Percentiles rank a stretch among this genome's conserved stretches.
Conservation (phyloP, 306 rosid species). For the Medicago arabica region DNA sequence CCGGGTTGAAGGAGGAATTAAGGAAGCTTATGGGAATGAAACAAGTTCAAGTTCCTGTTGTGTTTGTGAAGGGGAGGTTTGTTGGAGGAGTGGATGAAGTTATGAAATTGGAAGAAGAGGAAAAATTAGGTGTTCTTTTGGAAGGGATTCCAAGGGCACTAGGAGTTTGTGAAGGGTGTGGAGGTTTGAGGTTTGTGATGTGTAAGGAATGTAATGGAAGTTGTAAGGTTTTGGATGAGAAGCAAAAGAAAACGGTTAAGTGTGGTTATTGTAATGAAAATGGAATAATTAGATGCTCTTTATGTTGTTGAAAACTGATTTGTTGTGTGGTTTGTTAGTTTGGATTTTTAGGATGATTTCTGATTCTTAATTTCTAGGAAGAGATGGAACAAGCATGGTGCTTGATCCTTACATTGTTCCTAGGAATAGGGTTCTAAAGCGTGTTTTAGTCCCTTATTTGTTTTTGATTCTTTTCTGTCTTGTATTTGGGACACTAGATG, state of each 20-base stretch:
- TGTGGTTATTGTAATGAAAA: conserved; percentile 89
- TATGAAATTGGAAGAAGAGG: conserved; percentile 87
- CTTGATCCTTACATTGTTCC: background rate
- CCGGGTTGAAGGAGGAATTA: conserved; percentile 85
- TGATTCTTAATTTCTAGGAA: conserved; percentile 16
- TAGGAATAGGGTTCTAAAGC: conserved; percentile 66
- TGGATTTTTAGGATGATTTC: conserved; percentile 20
- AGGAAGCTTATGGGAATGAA: conserved; percentile 65
- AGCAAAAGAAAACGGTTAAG: conserved; percentile 57
- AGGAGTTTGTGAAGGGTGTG: conserved; percentile 77
- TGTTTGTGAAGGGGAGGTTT: conserved; percentile 81
- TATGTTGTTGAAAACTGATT: conserved; percentile 58
- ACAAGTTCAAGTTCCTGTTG: conserved; percentile 73
- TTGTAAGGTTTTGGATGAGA: conserved; percentile 77
- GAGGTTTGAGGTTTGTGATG: conserved; percentile 78
- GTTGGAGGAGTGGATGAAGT: conserved; percentile 82
- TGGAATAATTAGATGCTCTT: conserved; percentile 80
- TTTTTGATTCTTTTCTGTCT: conserved; percentile 31
- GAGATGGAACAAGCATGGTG: conserved; percentile 30
- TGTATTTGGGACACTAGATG: conserved; percentile 34
- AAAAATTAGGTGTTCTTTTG: conserved; percentile 61
- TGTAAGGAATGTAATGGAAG: conserved; percentile 81
- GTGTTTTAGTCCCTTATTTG: conserved; percentile 65
- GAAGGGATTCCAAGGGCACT: conserved; percentile 66
- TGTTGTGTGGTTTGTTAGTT: conserved; percentile 8